These are phyloP conservation scores for Casuarina cunninghamiana DNA, from an alignment of 306 rosid species.

Conservation along the genomic window DNA sequence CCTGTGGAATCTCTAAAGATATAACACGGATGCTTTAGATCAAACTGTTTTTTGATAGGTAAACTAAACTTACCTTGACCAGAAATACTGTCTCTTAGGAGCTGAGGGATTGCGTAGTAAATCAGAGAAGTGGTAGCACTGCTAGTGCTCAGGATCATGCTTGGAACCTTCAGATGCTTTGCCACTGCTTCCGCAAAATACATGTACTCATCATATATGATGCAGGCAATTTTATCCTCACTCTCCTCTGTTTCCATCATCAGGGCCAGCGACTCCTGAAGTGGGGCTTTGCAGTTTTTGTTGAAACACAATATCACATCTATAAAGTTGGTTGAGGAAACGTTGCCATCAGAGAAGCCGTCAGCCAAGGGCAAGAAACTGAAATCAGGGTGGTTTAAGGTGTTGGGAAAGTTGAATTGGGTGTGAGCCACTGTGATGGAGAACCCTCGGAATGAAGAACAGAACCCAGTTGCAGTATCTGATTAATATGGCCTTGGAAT, in stretches of 20 bases:
- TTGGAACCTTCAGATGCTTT: constrained; percentile 33
- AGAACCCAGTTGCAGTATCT: constrained; percentile 39
- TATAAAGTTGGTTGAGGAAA: constrained; percentile 21
- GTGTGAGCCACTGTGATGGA: constrained; percentile 37
- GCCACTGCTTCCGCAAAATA: constrained; percentile 29
- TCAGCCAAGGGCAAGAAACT: constrained; percentile 29
- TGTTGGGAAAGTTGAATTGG: constrained; percentile 35
- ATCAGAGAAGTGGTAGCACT: constrained; percentile 30
- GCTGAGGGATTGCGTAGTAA: constrained; percentile 21
- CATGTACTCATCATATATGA: constrained; percentile 40
- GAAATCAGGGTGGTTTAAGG: constrained; percentile 37
- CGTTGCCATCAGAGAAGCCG: constrained; percentile 25
- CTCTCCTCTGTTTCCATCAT: constrained; percentile 5
- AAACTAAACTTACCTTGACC: no score
- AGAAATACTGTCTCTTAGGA: neutral
- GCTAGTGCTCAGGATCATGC: constrained; percentile 29
- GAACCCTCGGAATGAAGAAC: constrained; percentile 9
- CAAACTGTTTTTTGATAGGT: no score
- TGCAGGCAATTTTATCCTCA: constrained; percentile 30
- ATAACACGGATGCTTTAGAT: no score
- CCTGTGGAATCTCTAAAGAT: no score
- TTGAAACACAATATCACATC: constrained; percentile 16
- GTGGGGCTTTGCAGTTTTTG: constrained; percentile 25
- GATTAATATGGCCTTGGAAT: constrained; percentile 39
- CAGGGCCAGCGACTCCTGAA: constrained; percentile 25